A percentile compares a stretch with the other conserved stretches of the same genome.
These are phyloP conservation scores for Xerocomus minutiporus DNA, from an alignment of 1,284 basidiomycete genomes.

Conservation along the genomic window DNA sequence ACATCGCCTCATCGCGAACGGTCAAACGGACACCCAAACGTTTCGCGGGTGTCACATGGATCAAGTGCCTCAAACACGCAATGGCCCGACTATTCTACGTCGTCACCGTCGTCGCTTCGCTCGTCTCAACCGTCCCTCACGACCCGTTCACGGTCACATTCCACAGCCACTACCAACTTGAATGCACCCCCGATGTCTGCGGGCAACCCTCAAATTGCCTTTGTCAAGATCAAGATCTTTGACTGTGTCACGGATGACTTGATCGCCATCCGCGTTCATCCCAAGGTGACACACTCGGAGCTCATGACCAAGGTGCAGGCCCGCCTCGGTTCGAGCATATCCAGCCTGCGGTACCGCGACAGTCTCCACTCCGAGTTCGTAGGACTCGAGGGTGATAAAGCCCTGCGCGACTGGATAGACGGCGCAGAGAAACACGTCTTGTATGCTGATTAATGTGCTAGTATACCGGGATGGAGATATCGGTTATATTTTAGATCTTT, in stretches of 20 bases:
- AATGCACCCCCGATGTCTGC: constrained; percentile 71
- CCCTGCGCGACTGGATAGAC: constrained; percentile 78
- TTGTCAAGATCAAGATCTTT: constrained; percentile 98
- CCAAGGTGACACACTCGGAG: constrained; percentile 80
- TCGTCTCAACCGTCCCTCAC: constrained; percentile 46
- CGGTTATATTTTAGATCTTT: constrained; percentile 28
- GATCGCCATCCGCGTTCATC: constrained; percentile 96
- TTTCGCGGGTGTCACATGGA: constrained; percentile 23
- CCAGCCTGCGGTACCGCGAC: constrained; percentile 68
- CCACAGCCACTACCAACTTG: constrained; percentile 46
- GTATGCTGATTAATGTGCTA: constrained; percentile 62
- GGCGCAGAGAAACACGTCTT: constrained; percentile 84
- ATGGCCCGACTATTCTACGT: constrained; percentile 31
- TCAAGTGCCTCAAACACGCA: constrained; percentile 28
- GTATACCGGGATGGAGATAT: constrained; percentile 7
- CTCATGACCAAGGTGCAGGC: constrained; percentile 89
- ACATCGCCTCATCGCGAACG: constrained; percentile 27
- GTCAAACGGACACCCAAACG: constrained; percentile 17
- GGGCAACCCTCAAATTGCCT: constrained; percentile 73
- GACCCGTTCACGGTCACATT: constrained; percentile 54
- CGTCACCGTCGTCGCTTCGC: constrained; percentile 43
- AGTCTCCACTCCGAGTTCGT: constrained; percentile 63
- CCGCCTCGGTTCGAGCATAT: constrained; percentile 76
- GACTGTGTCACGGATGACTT: constrained; percentile 88
- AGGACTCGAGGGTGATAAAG: constrained; percentile 65